Evolutionary conservation across 1,284 basidiomycete species (phyloP), one percentile per base, ranked within the genome.

Genomic region (Trichosporon coremiiforme): DNA sequence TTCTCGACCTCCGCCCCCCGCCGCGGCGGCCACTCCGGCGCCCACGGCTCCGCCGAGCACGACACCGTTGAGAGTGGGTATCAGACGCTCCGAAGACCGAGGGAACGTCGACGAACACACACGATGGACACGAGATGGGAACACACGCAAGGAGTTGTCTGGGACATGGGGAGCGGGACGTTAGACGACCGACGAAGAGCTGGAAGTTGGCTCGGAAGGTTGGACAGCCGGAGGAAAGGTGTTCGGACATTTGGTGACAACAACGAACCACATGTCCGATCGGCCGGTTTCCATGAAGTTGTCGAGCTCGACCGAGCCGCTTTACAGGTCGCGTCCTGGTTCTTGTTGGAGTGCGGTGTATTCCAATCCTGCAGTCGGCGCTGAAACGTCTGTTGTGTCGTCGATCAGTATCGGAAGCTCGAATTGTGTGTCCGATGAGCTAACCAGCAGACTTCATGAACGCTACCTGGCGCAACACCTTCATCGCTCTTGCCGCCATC

Each of bases 371-470:
- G 25, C 15, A 25, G 25, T 15, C 6, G 6, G 9, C 31, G n/a
- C 36, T 4, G 8, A 25, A 6, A 2, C 22, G n/a, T 22, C 36
- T 31, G 15, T 55, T 31, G 17, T 13, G 13, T 2, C 15, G 9
- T 36, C 22, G 20, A 7, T 25, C 38, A 1, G 25, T 7, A 5
- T 45, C 12, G 45, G n/a, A 47, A 5, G 20, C 29, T 22, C 12
- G 12, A 13, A 7, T 8, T 25, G 25, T 17, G 6, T 4, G 6
- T 25, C 55, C 15, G 36, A 25, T 25, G 20, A 36, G 29, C 66
- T 67, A 36, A 73, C 67, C 33, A 66, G n/a, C 73, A 84, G 83
- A 77, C 68, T 83, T 83, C 79, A 73, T 81, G 72, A 76, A 77
- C 67, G 75, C 81, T 22, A 75, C 76, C 50, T 83, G 80, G 81